Base-by-base conservation (phyloP, 2,329 filamentous ascomycete genomes). In the Trichoderma gracile region DNA sequence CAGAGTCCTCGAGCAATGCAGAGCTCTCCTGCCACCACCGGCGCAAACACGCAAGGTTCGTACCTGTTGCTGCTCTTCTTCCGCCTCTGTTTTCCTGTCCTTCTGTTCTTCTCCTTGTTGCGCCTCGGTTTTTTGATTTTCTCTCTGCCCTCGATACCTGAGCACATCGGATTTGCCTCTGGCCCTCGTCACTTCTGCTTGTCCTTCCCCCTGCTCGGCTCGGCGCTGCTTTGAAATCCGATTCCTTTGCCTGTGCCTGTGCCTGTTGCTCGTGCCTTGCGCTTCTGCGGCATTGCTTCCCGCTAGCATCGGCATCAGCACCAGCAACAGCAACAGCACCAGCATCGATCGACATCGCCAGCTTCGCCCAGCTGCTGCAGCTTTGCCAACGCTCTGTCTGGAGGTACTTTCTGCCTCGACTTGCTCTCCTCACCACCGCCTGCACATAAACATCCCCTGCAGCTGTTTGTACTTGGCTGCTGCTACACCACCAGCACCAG, bases 1-100 rank as follows among this genome's bases (percentile, higher is more conserved):
- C 65, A 66, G 65, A 66, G 64, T 57, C 56, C 53, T 54, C 65
- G 55, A 66, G 65, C 65, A 66, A 66, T 66, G 65, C 65, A 66
- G 65, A 66, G 64, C 64, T 66, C 65, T 49, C 42, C 61, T 38
- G 62, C 65, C 62, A 66, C 56, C 62, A 66, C 50, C 62, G 62
- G 65, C 65, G 65, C 65, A 64, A 66, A 63, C 45, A 66, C 61
- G 53, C 61, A 64, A 66, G 65, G 65, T 66, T 52, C 49, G 65
- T 66, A 27, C 21, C 21, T 7, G 38, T 50, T 19, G 56, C 23
- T 46, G 42, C 8, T 42, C 23, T 42, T 49, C 17, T 40, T 43
- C 42, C 15, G n/a, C n/a, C n/a, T n/a, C n/a, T n/a, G 12, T 21
- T 43, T 21, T n/a, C 17, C n/a, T 47, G 43, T 12, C 27, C 33